Evolutionary conservation across 768 basidiomycete species (phyloP).

Genomic region (Obba rivulosa): DNA sequence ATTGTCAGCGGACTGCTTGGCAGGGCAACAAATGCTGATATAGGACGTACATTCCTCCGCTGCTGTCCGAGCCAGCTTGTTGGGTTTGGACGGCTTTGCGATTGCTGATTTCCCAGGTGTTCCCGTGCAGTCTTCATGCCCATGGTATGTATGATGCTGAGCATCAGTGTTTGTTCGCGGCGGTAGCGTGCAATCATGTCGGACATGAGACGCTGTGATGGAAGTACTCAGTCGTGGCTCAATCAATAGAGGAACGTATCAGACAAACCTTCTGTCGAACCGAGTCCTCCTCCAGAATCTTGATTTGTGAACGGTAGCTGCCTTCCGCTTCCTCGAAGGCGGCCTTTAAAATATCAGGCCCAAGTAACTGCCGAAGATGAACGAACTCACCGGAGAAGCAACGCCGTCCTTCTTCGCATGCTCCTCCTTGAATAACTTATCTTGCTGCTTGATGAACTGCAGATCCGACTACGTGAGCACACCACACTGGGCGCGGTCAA

Average conservation of each 20-base stretch:
- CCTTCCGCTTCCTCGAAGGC: slow-evolving; percentile 71
- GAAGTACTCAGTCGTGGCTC: not conserved
- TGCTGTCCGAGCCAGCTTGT: slow-evolving; percentile 69
- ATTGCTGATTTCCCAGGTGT: slow-evolving; percentile 47
- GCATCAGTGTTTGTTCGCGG: slow-evolving; percentile 77
- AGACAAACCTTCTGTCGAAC: slow-evolving; percentile 45
- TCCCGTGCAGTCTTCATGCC: slow-evolving; percentile 62
- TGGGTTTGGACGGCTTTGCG: slow-evolving; percentile 42
- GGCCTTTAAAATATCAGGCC: slow-evolving; percentile 25
- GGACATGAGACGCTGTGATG: slow-evolving; percentile 35
- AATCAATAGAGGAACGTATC: not conserved
- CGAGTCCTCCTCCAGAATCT: slow-evolving; percentile 30
- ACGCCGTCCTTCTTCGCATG: slow-evolving; percentile 51
- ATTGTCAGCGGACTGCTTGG: not conserved
- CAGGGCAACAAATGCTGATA: not conserved
- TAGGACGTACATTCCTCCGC: slow-evolving; percentile 41
- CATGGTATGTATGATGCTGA: slow-evolving; percentile 64
- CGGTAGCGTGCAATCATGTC: slow-evolving; percentile 59
- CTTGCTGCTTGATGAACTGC: slow-evolving; percentile 90
- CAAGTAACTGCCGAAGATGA: too few relatives aligned
- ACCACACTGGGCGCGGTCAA: too few relatives aligned
- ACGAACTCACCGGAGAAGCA: slow-evolving; percentile 37
- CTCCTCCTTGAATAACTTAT: slow-evolving; percentile 82
- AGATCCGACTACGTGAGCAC: not conserved
- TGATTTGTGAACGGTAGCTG: slow-evolving; percentile 24